A percentile compares a stretch with the other conserved stretches of the same genome.
Conservation (phyloP, 73 alveolate genomes). For the Paramecium biaurelia region DNA sequence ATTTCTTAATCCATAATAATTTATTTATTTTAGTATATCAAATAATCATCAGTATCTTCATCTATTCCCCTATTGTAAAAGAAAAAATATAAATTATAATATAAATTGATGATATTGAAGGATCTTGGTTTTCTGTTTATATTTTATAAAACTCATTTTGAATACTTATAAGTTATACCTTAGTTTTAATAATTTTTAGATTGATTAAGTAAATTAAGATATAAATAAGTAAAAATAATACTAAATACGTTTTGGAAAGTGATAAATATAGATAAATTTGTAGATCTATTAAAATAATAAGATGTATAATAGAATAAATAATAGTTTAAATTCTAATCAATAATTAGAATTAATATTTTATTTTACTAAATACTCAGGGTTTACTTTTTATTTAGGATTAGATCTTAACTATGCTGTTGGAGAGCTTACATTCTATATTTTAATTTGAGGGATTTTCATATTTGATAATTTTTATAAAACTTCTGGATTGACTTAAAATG, state of each 20-base stretch:
- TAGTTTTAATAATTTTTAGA: background rate
- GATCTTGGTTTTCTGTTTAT: too few relatives aligned
- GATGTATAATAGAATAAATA: background rate
- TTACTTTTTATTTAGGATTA: slow-evolving; percentile 20
- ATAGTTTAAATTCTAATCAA: background rate
- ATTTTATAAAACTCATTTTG: background rate
- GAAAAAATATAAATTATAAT: too few relatives aligned
- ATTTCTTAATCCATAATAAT: slow-evolving; percentile 38
- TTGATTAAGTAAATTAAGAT: background rate
- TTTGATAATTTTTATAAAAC: background rate
- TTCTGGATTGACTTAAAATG: slow-evolving; percentile 37
- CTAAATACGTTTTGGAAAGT: background rate
- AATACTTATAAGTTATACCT: background rate
- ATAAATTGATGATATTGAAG: too few relatives aligned
- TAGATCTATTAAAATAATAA: background rate
- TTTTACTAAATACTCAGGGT: background rate
- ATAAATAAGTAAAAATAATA: background rate
- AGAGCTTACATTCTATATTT: background rate
- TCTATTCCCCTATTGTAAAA: too few relatives aligned
- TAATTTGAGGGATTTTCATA: slow-evolving; percentile 33
- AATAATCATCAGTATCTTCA: background rate
- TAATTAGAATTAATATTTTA: background rate
- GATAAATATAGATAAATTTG: background rate
- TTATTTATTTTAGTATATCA: background rate
- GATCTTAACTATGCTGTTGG: slow-evolving; percentile 43